Evolutionary conservation across 768 basidiomycete genomes (phyloP).

Genomic region (Clathrus columnatus): DNA sequence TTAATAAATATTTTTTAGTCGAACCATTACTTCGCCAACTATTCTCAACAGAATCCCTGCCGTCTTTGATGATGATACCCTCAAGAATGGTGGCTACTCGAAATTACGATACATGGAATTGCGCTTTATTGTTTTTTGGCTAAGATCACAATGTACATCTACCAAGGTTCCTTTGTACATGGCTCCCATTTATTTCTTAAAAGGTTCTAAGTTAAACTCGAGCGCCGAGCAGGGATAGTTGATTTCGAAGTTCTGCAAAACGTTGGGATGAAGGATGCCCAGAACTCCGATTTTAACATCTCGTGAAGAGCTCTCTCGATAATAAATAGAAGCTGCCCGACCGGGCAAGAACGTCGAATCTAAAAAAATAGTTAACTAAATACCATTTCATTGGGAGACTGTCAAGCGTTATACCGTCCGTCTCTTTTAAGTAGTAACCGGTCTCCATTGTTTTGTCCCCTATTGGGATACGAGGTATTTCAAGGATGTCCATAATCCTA

Average conservation of each 20-base stretch:
- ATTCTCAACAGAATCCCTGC: constrained; percentile 20
- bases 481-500: constrained; percentile 92
- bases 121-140: constrained; percentile 40
- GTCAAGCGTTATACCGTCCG: constrained; percentile 50
- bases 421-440: constrained; percentile 91
- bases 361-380: constrained; percentile 23
- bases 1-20: constrained; percentile 14
- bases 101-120: constrained; percentile 42
- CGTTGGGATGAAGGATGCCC: constrained; percentile 88
- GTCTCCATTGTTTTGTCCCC: constrained; percentile 44
- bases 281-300: constrained; percentile 82
- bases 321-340: constrained; percentile 86
- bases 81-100: constrained; percentile 40
- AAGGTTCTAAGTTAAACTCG: constrained; percentile 93
- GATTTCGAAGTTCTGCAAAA: constrained; percentile 90
- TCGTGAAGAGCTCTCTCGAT: constrained; percentile 39
- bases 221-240: constrained; percentile 89
- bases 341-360: constrained; percentile 95
- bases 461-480: constrained; percentile 69
- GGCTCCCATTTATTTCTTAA: constrained; percentile 65
- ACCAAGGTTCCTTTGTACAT: constrained; percentile 34
- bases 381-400: background rate
- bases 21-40: constrained; percentile 18
- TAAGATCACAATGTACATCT: background rate
- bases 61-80: constrained; percentile 42